phyloP scores from a whole-genome alignment of 768 basidiomycete genomes.

The Leucocoprinus leucothites region DNA sequence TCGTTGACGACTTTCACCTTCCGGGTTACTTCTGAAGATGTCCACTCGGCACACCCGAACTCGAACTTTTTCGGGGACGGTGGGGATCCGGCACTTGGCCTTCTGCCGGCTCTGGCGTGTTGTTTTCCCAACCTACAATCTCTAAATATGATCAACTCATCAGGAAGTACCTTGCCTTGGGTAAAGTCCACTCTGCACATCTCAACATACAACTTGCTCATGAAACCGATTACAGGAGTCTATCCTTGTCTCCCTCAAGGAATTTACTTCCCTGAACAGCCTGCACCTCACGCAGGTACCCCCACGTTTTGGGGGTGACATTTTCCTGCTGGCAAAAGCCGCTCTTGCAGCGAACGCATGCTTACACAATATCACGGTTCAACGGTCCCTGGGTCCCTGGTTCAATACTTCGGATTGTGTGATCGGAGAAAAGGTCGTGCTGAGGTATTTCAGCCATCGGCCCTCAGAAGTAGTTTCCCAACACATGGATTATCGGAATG shows the following conservation, averaged over 20 bases:
- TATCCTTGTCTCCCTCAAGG: not conserved
- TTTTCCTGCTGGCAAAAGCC: not conserved
- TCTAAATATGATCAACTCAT: not conserved
- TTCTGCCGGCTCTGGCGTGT: not conserved
- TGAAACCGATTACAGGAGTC: not conserved
- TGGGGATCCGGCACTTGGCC: not conserved
- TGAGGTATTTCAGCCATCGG: not conserved
- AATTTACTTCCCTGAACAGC: not conserved
- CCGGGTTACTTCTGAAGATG: slow-evolving; percentile 5
- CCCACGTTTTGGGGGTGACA: not conserved
- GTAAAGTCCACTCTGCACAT: not conserved
- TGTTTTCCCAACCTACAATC: not conserved
- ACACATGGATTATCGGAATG: not conserved
- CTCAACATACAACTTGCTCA: not conserved
- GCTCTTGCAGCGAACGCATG: not conserved
- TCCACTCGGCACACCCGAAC: too few relatives aligned
- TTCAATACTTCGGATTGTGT: not conserved
- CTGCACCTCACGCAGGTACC: not conserved
- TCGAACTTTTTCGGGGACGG: not conserved
- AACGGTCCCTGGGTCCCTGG: not conserved
- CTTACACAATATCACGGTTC: not conserved
- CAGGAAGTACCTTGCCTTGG: slow-evolving; percentile 6
- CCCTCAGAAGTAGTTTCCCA: not conserved
- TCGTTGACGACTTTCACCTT: not conserved
- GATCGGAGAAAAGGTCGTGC: not conserved